phyloP scores from a whole-genome alignment of 176 grass and related monocot genomes.

The Aegilops tauschii region DNA sequence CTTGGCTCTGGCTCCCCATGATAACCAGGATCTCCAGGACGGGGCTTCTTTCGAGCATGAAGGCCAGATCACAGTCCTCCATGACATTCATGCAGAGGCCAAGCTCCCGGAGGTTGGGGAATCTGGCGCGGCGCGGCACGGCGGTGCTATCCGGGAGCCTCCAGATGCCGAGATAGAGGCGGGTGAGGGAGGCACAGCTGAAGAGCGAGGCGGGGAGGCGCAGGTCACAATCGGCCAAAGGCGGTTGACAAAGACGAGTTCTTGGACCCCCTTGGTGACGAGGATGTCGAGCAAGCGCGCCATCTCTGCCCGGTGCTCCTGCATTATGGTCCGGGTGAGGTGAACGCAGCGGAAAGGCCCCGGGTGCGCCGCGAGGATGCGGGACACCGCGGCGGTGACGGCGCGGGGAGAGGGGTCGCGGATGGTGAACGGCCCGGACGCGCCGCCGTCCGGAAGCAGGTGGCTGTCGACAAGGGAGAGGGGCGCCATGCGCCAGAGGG shows the following conservation, averaged over 20 bases:
- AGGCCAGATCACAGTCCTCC: too few species aligned
- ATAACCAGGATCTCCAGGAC: too few species aligned
- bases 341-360: background rate
- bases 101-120: background rate
- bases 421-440: background rate
- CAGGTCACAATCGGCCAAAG: background rate
- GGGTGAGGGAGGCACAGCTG: background rate
- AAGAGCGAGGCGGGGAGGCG: background rate
- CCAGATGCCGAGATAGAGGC: background rate
- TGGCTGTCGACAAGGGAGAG: background rate
- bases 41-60: too few species aligned
- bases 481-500: background rate
- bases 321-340: background rate
- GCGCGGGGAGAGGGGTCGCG: background rate
- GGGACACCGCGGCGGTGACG: background rate
- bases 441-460: background rate
- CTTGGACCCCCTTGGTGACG: background rate
- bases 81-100: background rate
- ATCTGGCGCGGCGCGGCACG: background rate
- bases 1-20: too few species aligned
- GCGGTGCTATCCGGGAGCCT: background rate
- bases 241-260: background rate
- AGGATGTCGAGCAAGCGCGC: background rate
- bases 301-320: background rate
- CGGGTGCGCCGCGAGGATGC: background rate